A percentile compares a stretch with the other conserved stretches of the same genome.
phyloP scores from a whole-genome alignment of 2,329 filamentous ascomycete species.

The Phialocephala sp. region DNA sequence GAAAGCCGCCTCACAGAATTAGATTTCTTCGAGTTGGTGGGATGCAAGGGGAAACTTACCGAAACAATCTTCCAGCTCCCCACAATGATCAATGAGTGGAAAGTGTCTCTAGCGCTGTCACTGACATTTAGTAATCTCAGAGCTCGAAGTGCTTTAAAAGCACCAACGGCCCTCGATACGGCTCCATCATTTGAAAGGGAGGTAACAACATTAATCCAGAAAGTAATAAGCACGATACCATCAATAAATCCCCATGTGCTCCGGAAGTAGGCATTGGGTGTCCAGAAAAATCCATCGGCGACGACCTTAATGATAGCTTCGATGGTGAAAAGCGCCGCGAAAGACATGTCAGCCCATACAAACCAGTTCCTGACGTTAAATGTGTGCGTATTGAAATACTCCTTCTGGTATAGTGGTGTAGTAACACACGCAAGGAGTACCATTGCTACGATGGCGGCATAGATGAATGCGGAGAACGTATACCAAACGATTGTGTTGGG shows the following conservation, averaged over 20 bases:
- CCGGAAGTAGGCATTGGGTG: constrained; percentile 94
- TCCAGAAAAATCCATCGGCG: constrained; percentile 95
- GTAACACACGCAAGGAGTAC: constrained; percentile 94
- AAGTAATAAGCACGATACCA: constrained; percentile 84
- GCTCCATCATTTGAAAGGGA: constrained; percentile 81
- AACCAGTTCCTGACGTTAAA: constrained; percentile 84
- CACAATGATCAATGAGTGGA: constrained; percentile 93
- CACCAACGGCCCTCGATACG: constrained; percentile 88
- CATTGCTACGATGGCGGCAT: constrained; percentile 94
- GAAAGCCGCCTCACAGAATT: constrained; percentile 67
- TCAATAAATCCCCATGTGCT: constrained; percentile 98
- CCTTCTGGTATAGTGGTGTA: constrained; percentile 90
- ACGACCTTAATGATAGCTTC: constrained; percentile 93
- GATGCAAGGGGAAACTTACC: constrained; percentile 30
- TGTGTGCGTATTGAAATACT: constrained; percentile 71
- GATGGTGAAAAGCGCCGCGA: constrained; percentile 82
- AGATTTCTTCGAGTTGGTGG: neutral
- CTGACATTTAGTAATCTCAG: constrained; percentile 92
- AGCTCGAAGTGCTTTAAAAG: constrained; percentile 95
- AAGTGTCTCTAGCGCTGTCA: constrained; percentile 92
- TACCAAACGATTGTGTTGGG: constrained; percentile 94
- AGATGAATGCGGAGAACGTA: constrained; percentile 89
- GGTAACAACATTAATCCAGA: constrained; percentile 94
- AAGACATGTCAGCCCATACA: constrained; percentile 89
- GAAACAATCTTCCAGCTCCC: constrained; percentile 89